Base-by-base conservation (phyloP, 129 eudicot species). In the carrot (Daucus carota) region DNA sequence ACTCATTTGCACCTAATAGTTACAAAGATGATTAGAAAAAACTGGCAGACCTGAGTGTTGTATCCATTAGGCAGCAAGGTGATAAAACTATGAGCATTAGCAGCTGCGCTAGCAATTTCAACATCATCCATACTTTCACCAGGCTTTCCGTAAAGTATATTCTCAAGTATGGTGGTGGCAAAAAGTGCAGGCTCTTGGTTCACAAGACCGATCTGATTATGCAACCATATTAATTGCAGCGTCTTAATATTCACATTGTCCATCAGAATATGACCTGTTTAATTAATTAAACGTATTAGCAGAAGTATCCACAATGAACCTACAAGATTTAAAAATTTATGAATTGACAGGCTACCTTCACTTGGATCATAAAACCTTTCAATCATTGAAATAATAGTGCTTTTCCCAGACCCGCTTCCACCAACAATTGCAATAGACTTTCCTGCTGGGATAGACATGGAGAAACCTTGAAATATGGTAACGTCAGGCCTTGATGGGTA, bases 171-270 rank as follows among this genome's bases (percentile, higher is more conserved):
- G 20, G 98, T 93, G 73, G 97, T 93, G 14, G 98, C 97, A 69
- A 93, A 93, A 20, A 93, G 93, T 73, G 97, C 96, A 8, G 98
- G 98, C 80, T 93, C 98, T 87, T 93, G 98, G 75, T 90, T 90
- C 78, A 93, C 98, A 54, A 93, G 86, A 68, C 98, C 98, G 38
- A 93, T 87, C 66, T 90, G 97, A 85, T 87, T 84, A 13, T 97
- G 86, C 80, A 93, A 54, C 98, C 98, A 93, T 80, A 78, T 73
- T 40, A 93, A 83, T 48, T 90, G 97, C 68, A 93, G 79, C 11
- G 97, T 90, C 79, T 84, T 87, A 70, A 90, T 90, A 78, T 93
- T 90, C 80, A 88, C 92, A 78, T 85, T 81, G 82, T 93, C 98
- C 4, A 93, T 85, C 83, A 90, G 80, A 77, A 93, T 85, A 81